Evolutionary conservation across 805 yeast genomes (phyloP), one percentile per base, ranked within the genome.

Genomic region (Hanseniaspora clermontiae): DNA sequence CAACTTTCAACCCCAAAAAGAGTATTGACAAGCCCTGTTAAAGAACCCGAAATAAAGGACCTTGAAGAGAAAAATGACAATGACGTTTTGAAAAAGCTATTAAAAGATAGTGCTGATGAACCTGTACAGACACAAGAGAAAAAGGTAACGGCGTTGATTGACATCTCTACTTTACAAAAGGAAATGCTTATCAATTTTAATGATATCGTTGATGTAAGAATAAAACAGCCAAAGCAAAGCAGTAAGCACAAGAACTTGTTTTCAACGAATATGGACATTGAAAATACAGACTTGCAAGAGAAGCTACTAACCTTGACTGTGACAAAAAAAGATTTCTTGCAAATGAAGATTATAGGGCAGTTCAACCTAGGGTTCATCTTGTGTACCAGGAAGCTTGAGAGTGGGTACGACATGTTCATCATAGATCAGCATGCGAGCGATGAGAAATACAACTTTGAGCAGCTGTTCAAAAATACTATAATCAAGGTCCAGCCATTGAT

Each of bases 351-450:
- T 12, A 79, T 91, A 7, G 99, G 99, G 0, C 98, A 93, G 69
- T 93, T 93, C 71, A 93, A 93, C 66, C 70, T 85, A n/a, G 98
- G 97, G 0, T 93, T 93, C 62, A 87, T 93, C n/a, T 66, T 90
- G 19, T 93, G 87, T 0, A 76, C 79, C 2, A 73, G 81, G 51
- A 67, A 68, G n/a, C 64, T 66, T 2, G 65, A 66, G 3, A 61
- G 57, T 14, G 66, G 65, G n/a, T 68, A 67, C 48, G 88, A 88
- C 64, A 63, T 91, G 36, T 90, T 93, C 63, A 90, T 93, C 37
- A 77, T 93, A 49, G 99, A 93, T 67, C 99, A 93, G 68, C 99
- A 93, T 71, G 98, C 98, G 0, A 86, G 95, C 61, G 98, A 93
- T 70, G 99, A 93, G 64, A 93, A 90, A 62, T 88, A 64, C 72